Conservation (phyloP, 2,329 filamentous ascomycete species). For the Didymella exigua region DNA sequence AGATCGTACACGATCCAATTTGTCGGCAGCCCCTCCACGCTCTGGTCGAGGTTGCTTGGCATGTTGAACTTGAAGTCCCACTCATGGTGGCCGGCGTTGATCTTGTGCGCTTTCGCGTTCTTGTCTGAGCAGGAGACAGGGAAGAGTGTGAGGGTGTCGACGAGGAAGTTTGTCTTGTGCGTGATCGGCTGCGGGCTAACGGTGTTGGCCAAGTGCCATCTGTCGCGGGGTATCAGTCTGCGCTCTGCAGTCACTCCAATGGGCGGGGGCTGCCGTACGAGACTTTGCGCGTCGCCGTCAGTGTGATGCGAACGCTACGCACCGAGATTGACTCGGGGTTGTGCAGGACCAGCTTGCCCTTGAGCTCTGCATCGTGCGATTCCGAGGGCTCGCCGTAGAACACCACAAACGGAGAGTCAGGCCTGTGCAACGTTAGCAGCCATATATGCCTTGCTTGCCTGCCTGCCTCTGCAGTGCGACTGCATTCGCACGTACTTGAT, state of each 20-base stretch:
- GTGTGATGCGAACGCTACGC: constrained; percentile 53
- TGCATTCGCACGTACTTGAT: constrained; percentile 48
- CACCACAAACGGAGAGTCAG: constrained; percentile 56
- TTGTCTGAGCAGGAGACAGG: constrained; percentile 45
- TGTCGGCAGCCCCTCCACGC: constrained; percentile 84
- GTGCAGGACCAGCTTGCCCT: constrained; percentile 54
- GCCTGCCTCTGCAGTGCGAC: constrained; percentile 4
- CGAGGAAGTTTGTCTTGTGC: constrained; percentile 55
- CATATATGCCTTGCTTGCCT: constrained; percentile 2
- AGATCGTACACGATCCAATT: constrained; percentile 89
- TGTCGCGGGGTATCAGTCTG: constrained; percentile 27
- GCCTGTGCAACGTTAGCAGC: constrained; percentile 34
- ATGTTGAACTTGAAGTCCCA: constrained; percentile 58
- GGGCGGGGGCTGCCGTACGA: constrained; percentile 40
- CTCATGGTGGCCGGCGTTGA: constrained; percentile 56
- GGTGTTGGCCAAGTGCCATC: constrained; percentile 47
- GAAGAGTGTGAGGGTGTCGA: constrained; percentile 53
- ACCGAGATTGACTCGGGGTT: constrained; percentile 56
- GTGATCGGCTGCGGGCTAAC: constrained; percentile 51
- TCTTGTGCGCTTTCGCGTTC: constrained; percentile 52
- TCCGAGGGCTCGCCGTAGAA: constrained; percentile 57
- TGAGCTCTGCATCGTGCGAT: constrained; percentile 52
- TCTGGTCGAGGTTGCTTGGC: constrained; percentile 68
- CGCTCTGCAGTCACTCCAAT: background rate
- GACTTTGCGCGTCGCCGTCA: constrained; percentile 57